Conservation (phyloP, 2,329 filamentous ascomycete species). For the Fusarium zealandicum region DNA sequence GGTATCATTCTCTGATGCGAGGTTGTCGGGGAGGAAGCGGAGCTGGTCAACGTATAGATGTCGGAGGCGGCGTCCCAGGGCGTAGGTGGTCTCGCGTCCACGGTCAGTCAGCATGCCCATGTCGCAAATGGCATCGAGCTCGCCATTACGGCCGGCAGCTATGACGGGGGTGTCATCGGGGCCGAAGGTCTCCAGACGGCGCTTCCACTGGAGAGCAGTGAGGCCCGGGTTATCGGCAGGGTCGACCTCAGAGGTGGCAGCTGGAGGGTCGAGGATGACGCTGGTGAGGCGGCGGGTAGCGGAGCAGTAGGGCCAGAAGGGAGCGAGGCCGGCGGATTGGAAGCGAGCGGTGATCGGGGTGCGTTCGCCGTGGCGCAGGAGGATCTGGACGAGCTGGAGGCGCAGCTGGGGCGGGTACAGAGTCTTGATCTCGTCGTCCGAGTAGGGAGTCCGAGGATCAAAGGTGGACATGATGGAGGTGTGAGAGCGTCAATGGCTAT, state of each 20-base stretch:
- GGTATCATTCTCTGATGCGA: constrained; percentile 59
- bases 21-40: constrained; percentile 69
- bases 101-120: constrained; percentile 78
- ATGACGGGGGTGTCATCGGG: constrained; percentile 72
- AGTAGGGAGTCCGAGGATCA: constrained; percentile 77
- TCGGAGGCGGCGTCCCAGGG: constrained; percentile 72
- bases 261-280: constrained; percentile 55
- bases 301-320: constrained; percentile 90
- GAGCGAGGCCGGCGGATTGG: constrained; percentile 72
- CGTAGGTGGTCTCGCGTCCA: constrained; percentile 74
- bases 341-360: constrained; percentile 90
- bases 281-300: constrained; percentile 73
- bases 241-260: constrained; percentile 41
- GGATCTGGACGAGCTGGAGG: constrained; percentile 88
- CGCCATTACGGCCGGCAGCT: constrained; percentile 70
- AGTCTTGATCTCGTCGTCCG: constrained; percentile 76
- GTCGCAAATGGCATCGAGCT: constrained; percentile 84
- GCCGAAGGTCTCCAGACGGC: constrained; percentile 85
- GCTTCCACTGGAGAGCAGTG: constrained; percentile 65
- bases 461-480: constrained; percentile 75
- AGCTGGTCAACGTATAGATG: constrained; percentile 78
- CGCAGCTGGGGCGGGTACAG: constrained; percentile 84
- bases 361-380: constrained; percentile 80
- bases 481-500: neutral
- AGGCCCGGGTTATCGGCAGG: constrained; percentile 44